Conservation (phyloP, 768 basidiomycete genomes). For the Dacryopinax spathularia region DNA sequence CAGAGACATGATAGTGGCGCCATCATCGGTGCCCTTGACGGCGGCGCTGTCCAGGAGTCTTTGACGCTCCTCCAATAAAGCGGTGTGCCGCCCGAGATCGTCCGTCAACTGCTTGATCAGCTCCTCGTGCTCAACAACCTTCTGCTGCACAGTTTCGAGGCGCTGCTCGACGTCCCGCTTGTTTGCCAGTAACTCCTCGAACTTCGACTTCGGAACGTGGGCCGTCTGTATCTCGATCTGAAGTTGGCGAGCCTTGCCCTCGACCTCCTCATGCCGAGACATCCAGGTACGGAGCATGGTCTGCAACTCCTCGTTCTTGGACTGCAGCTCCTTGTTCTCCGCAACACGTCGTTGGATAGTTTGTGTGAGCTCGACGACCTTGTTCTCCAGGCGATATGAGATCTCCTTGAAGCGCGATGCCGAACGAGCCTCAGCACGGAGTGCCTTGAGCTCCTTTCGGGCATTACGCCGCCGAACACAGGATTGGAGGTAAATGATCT, state of each 20-base stretch:
- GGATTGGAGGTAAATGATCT: conserved; percentile 77
- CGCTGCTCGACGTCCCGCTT: conserved; percentile 70
- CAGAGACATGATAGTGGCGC: conserved; percentile 70
- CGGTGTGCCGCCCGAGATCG: conserved; percentile 57
- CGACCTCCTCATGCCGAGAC: conserved; percentile 75
- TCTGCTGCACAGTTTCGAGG: conserved; percentile 61
- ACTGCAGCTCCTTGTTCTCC: conserved; percentile 78
- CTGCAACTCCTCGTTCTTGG: conserved; percentile 63
- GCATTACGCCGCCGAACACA: conserved; percentile 83
- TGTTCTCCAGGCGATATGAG: conserved; percentile 94
- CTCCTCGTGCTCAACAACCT: conserved; percentile 69
- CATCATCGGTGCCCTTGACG: conserved; percentile 53
- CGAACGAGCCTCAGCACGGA: conserved; percentile 86
- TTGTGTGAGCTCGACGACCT: conserved; percentile 97
- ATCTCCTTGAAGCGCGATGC: conserved; percentile 98
- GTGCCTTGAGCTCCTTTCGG: conserved; percentile 63
- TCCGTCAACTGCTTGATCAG: conserved; percentile 66
- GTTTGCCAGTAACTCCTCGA: conserved; percentile 55
- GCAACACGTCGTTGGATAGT: conserved; percentile 74
- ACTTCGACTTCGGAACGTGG: conserved; percentile 55
- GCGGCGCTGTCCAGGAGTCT: conserved; percentile 28
- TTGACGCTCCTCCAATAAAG: conserved; percentile 63
- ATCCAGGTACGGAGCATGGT: conserved; percentile 76
- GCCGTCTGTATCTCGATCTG: conserved; percentile 53
- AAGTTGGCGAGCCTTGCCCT: conserved; percentile 55